A percentile compares a stretch with the other conserved stretches of the same genome.
Conservation (phyloP, 1,139 yeast genomes). For the Blastobotrys capitulatus region DNA sequence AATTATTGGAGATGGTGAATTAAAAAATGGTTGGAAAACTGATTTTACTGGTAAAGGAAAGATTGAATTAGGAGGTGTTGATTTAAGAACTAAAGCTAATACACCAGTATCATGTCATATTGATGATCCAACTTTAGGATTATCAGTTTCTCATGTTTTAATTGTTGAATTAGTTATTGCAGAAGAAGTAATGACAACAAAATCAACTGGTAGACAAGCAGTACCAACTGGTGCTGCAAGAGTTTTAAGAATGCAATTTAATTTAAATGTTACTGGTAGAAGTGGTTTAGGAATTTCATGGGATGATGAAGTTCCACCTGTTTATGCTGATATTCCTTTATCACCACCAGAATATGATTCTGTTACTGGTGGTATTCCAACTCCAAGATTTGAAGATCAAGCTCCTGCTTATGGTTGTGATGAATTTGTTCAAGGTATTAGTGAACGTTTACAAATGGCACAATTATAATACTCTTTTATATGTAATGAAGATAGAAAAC, state of each 20-base stretch:
- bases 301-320: conserved; percentile 99
- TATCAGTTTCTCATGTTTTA: conserved; percentile 66
- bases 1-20: conserved; percentile 69
- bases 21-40: conserved; percentile 91
- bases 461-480: conserved; percentile 10
- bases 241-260: conserved; percentile 90
- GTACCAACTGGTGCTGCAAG: conserved; percentile 86
- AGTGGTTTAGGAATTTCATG: conserved; percentile 95
- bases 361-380: conserved; percentile 17
- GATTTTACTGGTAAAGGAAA: conserved; percentile 74
- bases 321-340: conserved; percentile 77
- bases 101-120: conserved; percentile 67
- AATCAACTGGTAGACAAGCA: conserved; percentile 24
- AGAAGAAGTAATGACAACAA: conserved; percentile 56
- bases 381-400: conserved; percentile 31
- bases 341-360: conserved; percentile 76
- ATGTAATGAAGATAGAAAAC: too few relatives aligned
- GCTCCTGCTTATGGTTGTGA: conserved; percentile 16
- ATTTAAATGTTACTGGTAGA: conserved; percentile 71
- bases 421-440: conserved; percentile 12
- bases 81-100: conserved; percentile 41
- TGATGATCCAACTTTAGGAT: conserved; percentile 75
- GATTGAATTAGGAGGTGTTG: conserved; percentile 67
- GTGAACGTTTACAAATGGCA: conserved; percentile 12
- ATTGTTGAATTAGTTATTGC: conserved; percentile 89